Evolutionary conservation across 2,329 filamentous ascomycete species (phyloP), one percentile per base, ranked within the genome.

Genomic region (Penicillium corylophilum): DNA sequence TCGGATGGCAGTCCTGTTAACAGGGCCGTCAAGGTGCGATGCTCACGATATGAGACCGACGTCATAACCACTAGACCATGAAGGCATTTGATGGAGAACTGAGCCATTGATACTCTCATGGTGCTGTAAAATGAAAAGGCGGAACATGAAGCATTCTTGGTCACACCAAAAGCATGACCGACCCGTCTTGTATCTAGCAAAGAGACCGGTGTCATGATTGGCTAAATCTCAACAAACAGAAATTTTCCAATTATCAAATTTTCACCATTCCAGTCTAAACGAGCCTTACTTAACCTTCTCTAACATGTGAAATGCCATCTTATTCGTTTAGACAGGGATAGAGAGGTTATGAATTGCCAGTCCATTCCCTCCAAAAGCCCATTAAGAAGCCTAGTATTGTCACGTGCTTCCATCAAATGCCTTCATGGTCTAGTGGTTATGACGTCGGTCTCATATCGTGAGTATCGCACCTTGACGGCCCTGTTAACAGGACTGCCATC

Each of bases 41-140:
- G 35, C 35, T 41, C 23, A 47, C 44, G 38, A 51, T 60, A 62
- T 62, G 59, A 62, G 59, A 62, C 59, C 59, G 43, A 57, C 59
- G 59, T 62, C 53, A 60, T 62, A 29, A 60, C 59, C 59, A 60
- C 57, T 62, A 62, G 53, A 62, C 59, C 56, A 62, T 48, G 53
- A 55, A 61, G 51, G 57, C 59, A 41, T 48, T 18, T 38, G 35
- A 38, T 38, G 18, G 6, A 13, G 2, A 1, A 5, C 0, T 10
- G 16, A 4, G 1, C 4, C 7, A n/a, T n/a, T 22, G 13, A 38
- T 38, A 13, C 4, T 2, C 6, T 20, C 13, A 5, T 20, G 16
- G 12, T 5, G 35, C 33, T 10, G 8, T 15, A 18, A 4, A 5
- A 10, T 18, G 15, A 7, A 7, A 33, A 6, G 5, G 4, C n/a